phyloP scores from a whole-genome alignment of 2,329 filamentous ascomycete species.

The Teratosphaeria epicoccoides region DNA sequence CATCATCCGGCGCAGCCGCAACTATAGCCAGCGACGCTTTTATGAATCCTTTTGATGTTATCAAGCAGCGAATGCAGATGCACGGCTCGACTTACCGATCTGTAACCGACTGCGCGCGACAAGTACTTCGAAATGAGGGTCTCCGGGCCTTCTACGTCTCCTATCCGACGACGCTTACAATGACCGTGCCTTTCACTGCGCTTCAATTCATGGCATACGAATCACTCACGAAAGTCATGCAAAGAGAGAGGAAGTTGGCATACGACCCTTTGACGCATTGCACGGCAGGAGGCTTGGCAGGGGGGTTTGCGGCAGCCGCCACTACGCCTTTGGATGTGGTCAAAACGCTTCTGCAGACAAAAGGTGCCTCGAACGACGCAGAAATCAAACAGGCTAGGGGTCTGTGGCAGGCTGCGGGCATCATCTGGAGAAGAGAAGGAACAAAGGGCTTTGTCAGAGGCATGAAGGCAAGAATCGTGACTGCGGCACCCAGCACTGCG shows the following conservation, averaged over 20 bases:
- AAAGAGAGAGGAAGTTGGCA: slow-evolving; percentile 37
- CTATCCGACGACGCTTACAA: slow-evolving; percentile 92
- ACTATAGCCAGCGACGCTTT: slow-evolving; percentile 96
- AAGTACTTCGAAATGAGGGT: slow-evolving; percentile 80
- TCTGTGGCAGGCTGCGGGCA: slow-evolving; percentile 63
- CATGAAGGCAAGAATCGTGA: slow-evolving; percentile 79
- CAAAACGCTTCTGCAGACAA: slow-evolving; percentile 92
- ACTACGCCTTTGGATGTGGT: slow-evolving; percentile 97
- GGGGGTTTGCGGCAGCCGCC: slow-evolving; percentile 83
- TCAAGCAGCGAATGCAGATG: slow-evolving; percentile 99
- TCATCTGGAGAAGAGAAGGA: slow-evolving; percentile 77
- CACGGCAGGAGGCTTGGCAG: slow-evolving; percentile 79
- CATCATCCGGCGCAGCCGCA: slow-evolving; percentile 83
- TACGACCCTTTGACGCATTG: slow-evolving; percentile 96
- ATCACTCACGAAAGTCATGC: slow-evolving; percentile 87
- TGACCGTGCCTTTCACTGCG: slow-evolving; percentile 97
- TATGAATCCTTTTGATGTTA: slow-evolving; percentile 99
- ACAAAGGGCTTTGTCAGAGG: slow-evolving; percentile 85
- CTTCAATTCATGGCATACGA: slow-evolving; percentile 97
- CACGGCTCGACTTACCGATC: slow-evolving; percentile 88
- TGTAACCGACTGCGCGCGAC: slow-evolving; percentile 74
- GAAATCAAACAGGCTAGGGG: slow-evolving; percentile 81
- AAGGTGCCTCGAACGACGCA: slow-evolving; percentile 68
- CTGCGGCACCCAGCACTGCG: slow-evolving; percentile 97
- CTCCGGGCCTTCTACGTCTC: slow-evolving; percentile 93